A percentile compares a stretch with the other conserved stretches of the same genome.
These are phyloP conservation scores for Sarocladium oryzae DNA, from an alignment of 2,329 filamentous ascomycete genomes.

Conservation along the genomic window DNA sequence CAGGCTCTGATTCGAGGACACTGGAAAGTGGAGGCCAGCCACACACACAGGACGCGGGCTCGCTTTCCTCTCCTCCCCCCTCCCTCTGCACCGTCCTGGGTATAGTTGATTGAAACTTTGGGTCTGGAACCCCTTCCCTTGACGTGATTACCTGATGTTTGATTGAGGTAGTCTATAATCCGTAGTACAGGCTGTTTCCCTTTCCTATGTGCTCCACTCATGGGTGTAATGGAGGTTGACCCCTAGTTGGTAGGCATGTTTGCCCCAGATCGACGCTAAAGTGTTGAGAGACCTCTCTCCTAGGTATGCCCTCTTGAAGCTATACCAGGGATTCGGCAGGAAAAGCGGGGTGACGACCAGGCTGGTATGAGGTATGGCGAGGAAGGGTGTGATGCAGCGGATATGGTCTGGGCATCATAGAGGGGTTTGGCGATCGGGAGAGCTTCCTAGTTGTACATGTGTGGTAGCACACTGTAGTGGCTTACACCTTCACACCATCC, in stretches of 20 bases:
- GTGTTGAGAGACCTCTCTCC: background rate
- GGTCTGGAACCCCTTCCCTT: too few species aligned
- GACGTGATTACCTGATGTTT: too few species aligned
- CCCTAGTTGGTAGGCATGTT: too few species aligned
- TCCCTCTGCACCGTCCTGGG: too few species aligned
- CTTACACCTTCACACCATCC: background rate
- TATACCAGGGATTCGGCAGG: background rate
- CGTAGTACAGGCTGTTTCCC: too few species aligned
- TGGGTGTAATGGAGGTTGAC: too few species aligned
- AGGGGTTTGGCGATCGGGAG: constrained; percentile 3
- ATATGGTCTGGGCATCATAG: constrained; percentile 5
- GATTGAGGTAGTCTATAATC: too few species aligned
- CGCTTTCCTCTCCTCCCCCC: background rate
- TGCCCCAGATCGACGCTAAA: constrained; percentile 4
- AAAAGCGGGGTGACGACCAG: background rate
- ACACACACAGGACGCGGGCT: background rate
- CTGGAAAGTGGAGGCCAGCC: background rate
- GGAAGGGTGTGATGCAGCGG: constrained; percentile 3
- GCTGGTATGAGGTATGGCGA: background rate
- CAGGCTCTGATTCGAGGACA: background rate
- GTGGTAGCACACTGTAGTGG: too few species aligned
- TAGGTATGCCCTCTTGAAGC: background rate
- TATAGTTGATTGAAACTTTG: too few species aligned
- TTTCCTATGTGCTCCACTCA: too few species aligned
- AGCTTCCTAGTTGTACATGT: too few species aligned